Base-by-base conservation (phyloP, 2,329 filamentous ascomycete genomes). In the Dryadomyces sulphureus region DNA sequence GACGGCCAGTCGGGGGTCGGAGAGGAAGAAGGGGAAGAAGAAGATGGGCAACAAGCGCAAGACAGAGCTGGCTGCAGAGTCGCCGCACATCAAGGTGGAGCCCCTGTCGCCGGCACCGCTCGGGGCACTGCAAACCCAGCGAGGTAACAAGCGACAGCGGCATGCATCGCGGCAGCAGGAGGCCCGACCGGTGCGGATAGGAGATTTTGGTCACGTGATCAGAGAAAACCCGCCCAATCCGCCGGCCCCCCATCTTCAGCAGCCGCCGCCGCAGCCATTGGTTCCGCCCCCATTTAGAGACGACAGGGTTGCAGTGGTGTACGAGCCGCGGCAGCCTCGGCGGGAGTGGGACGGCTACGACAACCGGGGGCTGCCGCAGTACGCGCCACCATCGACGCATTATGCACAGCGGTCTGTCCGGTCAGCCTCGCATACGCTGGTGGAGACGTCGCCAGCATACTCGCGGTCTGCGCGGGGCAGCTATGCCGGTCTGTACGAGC, bases 91-190 rank as follows among this genome's bases (percentile, higher is more conserved):
- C 54, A 83, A 82, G 55, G 63, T 70, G 21, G 79, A 83, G 56
- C 78, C 78, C n/a, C 68, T 66, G 41, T 82, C 79, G 2, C 72
- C 74, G 1, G 81, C 77, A 7, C 77, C 76, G 8, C 59, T 79
- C 43, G 64, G 64, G 49, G 68, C 68, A 17, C 68, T 69, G 19
- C 65, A 71, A n/a, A 67, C 70, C 49, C 59, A 67, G 27, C 68
- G 75, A 42, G 72, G 77, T 9, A 65, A 63, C 53, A 81, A 81
- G 57, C 70, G 77, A 43, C 69, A 70, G 54, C 69, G 70, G 50
- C 67, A 73, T 40, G 59, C 61, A 24, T 60, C 65, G 39, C 65
- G 63, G 42, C 32, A 17, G 11, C 38, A 27, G 2, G 21, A 46
- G 52, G 69, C 47, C 65, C 68, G 8, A 30, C 47, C 66, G 68